A percentile compares a stretch with the other conserved stretches of the same genome.
phyloP scores from a whole-genome alignment of 139 green algal species.

The Raphidocelis subcapitata region DNA sequence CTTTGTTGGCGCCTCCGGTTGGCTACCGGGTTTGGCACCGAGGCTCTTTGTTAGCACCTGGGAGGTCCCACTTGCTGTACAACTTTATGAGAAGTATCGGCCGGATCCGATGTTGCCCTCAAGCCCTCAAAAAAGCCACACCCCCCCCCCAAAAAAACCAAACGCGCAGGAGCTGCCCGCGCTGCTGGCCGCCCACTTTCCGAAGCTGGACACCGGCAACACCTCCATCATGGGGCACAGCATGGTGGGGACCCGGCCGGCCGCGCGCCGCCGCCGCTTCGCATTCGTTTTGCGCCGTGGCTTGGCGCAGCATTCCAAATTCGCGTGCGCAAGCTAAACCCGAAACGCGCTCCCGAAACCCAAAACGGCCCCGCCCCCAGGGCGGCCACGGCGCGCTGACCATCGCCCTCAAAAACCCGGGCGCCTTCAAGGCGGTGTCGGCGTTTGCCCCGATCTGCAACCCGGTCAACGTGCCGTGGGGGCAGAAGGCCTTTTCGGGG shows the following conservation, averaged over 20 bases:
- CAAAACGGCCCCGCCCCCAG: too few relatives aligned
- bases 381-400: constrained; percentile 91
- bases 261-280: too few relatives aligned
- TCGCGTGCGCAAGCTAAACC: too few relatives aligned
- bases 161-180: constrained; percentile 44
- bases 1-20: neutral
- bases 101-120: too few relatives aligned
- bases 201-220: constrained; percentile 32
- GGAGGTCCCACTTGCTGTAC: too few relatives aligned
- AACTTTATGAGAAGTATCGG: too few relatives aligned
- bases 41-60: too few relatives aligned
- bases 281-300: too few relatives aligned
- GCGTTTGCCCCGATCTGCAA: constrained; percentile 95
- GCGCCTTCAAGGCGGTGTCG: constrained; percentile 73
- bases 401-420: constrained; percentile 82
- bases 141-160: neutral
- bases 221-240: constrained; percentile 48
- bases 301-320: too few relatives aligned
- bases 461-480: constrained; percentile 86
- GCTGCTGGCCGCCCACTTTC: constrained; percentile 32
- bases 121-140: too few relatives aligned
- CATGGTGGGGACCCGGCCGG: constrained; percentile 26
- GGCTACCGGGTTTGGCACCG: too few relatives aligned
- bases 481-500: constrained; percentile 83
- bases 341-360: too few relatives aligned